Evolutionary conservation across 805 yeast genomes (phyloP).

Genomic region (Kodamaea leandrae): DNA sequence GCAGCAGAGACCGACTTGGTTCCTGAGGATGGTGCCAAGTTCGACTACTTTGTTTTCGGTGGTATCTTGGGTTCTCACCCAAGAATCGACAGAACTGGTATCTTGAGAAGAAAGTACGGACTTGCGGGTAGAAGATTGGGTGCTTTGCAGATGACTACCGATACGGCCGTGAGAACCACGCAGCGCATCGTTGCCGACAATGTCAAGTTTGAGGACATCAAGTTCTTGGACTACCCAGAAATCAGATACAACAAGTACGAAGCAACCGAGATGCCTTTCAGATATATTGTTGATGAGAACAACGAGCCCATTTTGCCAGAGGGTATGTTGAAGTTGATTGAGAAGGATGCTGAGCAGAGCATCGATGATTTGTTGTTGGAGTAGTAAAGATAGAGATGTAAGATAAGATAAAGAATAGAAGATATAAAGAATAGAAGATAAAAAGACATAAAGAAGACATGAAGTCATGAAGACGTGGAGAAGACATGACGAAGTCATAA

Average conservation of each 20-base stretch:
- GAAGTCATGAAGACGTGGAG: no score
- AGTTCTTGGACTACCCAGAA: constrained; percentile 91
- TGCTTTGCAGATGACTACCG: constrained; percentile 92
- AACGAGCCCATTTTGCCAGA: constrained; percentile 82
- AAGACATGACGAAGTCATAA: no score
- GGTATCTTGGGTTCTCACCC: constrained; percentile 96
- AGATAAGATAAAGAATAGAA: background rate
- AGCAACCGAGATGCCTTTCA: constrained; percentile 96
- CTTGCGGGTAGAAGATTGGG: constrained; percentile 87
- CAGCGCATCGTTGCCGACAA: constrained; percentile 67
- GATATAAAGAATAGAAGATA: background rate
- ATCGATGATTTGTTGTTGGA: constrained; percentile 63
- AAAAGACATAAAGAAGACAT: no score
- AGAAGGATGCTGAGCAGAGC: constrained; percentile 79
- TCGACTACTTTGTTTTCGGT: constrained; percentile 91
- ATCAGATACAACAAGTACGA: constrained; percentile 83
- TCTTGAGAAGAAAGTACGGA: constrained; percentile 75
- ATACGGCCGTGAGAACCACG: constrained; percentile 93
- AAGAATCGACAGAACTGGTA: constrained; percentile 89
- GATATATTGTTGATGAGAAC: constrained; percentile 67
- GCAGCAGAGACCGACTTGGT: constrained; percentile 70
- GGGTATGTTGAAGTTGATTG: constrained; percentile 87
- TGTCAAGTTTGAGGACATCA: constrained; percentile 63
- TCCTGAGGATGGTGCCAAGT: constrained; percentile 63
- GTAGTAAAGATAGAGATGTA: constrained; percentile 10